Evolutionary conservation across 2,329 filamentous ascomycete genomes (phyloP).

Genomic region (Whalleya microplaca): DNA sequence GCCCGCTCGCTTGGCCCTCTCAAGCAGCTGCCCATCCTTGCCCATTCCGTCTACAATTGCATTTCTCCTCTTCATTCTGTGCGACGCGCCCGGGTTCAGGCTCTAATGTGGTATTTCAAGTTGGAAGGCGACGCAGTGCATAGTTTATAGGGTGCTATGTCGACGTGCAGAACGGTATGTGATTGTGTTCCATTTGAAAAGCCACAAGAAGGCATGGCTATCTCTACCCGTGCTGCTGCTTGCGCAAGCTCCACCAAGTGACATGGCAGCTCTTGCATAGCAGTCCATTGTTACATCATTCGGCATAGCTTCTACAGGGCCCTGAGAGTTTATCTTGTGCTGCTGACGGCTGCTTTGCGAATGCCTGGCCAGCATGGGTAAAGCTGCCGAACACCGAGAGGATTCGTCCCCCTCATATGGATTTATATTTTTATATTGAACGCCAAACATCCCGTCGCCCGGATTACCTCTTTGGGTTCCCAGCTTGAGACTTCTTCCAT

Average conservation of each 20-base stretch:
- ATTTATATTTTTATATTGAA: constrained; percentile 28
- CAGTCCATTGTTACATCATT: constrained; percentile 29
- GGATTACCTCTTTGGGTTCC: constrained; percentile 25
- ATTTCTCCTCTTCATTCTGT: constrained; percentile 23
- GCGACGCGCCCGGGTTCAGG: constrained; percentile 20
- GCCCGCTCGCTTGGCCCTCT: constrained; percentile 21
- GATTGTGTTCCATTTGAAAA: not conserved
- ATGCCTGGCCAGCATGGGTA: constrained; percentile 1
- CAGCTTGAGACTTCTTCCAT: constrained; percentile 18
- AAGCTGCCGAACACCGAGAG: constrained; percentile 19
- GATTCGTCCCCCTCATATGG: constrained; percentile 22
- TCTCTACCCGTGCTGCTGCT: constrained; percentile 12
- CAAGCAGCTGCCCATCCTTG: constrained; percentile 5
- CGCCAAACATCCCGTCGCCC: constrained; percentile 11
- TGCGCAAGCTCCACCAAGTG: constrained; percentile 13
- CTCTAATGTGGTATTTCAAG: constrained; percentile 21
- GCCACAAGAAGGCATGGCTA: constrained; percentile 1
- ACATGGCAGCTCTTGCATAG: constrained; percentile 18
- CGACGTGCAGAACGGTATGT: not conserved
- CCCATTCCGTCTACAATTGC: constrained; percentile 24
- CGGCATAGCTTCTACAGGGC: constrained; percentile 21
- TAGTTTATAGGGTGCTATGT: constrained; percentile 2
- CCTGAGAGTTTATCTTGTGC: constrained; percentile 14
- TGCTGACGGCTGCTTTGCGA: constrained; percentile 11
- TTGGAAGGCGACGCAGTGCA: constrained; percentile 18